Evolutionary conservation across 1,284 basidiomycete genomes (phyloP).

Genomic region (Cutaneotrichosporon cavernicola): DNA sequence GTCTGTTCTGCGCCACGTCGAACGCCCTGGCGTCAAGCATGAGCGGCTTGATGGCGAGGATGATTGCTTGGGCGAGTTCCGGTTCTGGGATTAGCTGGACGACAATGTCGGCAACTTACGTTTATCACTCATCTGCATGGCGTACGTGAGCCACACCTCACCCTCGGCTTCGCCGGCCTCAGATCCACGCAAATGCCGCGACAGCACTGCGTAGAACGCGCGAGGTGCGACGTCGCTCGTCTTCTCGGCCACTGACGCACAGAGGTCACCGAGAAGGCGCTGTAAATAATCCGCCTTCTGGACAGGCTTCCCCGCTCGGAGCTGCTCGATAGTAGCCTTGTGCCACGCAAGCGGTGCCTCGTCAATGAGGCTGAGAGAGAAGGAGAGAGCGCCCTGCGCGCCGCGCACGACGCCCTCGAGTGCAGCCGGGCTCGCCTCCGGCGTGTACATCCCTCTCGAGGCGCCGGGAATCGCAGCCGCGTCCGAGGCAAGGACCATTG

Average conservation of each 20-base stretch:
- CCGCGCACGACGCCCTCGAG: constrained; percentile 58
- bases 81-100: constrained; percentile 58
- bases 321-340: constrained; percentile 53
- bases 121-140: constrained; percentile 62
- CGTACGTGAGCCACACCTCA: constrained; percentile 72
- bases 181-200: constrained; percentile 59
- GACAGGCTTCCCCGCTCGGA: constrained; percentile 26
- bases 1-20: constrained; percentile 82
- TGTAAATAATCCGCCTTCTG: constrained; percentile 38
- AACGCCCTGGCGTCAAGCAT: constrained; percentile 70
- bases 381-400: constrained; percentile 65
- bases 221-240: constrained; percentile 57
- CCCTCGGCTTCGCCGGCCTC: constrained; percentile 65
- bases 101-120: constrained; percentile 55
- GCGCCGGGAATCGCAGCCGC: constrained; percentile 58
- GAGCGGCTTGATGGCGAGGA: constrained; percentile 63
- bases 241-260: constrained; percentile 14
- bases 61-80: constrained; percentile 64
- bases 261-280: constrained; percentile 27
- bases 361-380: constrained; percentile 61
- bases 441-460: constrained; percentile 58
- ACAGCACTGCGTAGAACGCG: constrained; percentile 63
- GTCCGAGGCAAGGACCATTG: constrained; percentile 53
- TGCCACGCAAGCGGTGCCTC: constrained; percentile 59
- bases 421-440: constrained; percentile 48